Evolutionary conservation across 1,284 basidiomycete genomes (phyloP), one percentile per base, ranked within the genome.

Genomic region (Apiotrichum veenhuisii): DNA sequence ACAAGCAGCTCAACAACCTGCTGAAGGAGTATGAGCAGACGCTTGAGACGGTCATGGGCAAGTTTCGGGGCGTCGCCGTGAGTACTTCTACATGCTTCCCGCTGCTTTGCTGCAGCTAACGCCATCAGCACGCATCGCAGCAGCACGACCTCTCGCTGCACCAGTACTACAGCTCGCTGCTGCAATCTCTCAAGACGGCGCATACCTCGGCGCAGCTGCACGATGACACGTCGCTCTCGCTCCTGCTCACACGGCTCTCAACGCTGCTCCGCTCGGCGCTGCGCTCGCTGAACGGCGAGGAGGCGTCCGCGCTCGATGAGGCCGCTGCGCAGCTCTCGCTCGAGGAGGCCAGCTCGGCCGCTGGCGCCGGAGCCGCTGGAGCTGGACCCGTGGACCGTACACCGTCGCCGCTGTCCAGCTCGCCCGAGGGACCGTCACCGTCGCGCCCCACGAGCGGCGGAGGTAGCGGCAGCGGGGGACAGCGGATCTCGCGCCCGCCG

Each of bases 1-100:
- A 98, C 80, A 92, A 90, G 74, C 92, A 97, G 73, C 82, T 98
- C 30, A 88, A 87, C 58, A 73, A 84, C 26, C 80, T 98, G 26
- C 79, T 98, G 56, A 93, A 93, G 67, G 96, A 98, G 76, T 95
- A 96, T 73, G 95, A 98, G 75, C 82, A 83, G 60, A 97, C 94
- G 1, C 83, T 98, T 78, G 94, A 98, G 71, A 92, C 87, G 36
- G 89, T 98, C 72, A 98, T 98, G 95, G 80, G 85, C 57, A 97
- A 97, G 78, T 98, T 98, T 74, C 84, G 94, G 52, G 87, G 87
- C 61, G 89, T 97, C 69, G 85, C 92, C 20, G 93, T 96, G 72
- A 71, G 91, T 83, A 18, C 8, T 11, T n/a, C 14, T 9, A 9
- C 9, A 10, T 37, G 37, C 15, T 26, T 8, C 5, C n/a, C n/a